Evolutionary conservation across 441 rosid genomes (phyloP).

Genomic region (Croton laevigatus): DNA sequence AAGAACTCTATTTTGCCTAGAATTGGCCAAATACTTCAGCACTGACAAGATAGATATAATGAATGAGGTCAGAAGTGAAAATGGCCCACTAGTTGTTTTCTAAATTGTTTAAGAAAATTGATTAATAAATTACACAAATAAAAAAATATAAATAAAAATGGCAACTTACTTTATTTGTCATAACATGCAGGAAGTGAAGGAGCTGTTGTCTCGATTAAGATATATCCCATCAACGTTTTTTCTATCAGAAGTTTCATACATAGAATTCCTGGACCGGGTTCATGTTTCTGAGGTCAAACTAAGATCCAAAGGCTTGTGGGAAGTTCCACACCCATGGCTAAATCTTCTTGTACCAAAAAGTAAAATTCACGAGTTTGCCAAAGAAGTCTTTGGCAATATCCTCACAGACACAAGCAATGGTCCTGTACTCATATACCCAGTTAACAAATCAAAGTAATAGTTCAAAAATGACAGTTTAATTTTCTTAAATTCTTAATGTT

Average conservation of each 20-base stretch:
- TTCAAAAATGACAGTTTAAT: neutral
- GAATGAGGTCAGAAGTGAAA: conserved; percentile 48
- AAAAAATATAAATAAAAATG: neutral
- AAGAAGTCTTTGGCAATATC: conserved; percentile 71
- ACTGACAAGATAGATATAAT: conserved; percentile 32
- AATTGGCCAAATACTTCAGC: conserved; percentile 74
- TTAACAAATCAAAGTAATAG: conserved; percentile 80
- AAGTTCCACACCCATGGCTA: conserved; percentile 98
- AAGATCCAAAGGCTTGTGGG: conserved; percentile 86
- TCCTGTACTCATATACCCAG: conserved; percentile 89
- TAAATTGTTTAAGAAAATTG: conserved; percentile 1
- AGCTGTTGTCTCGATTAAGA: conserved; percentile 52
- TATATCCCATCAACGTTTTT: conserved; percentile 74
- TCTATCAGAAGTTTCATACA: conserved; percentile 66
- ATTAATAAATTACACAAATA: conserved; percentile 4
- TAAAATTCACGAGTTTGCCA: conserved; percentile 62
- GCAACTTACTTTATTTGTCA: conserved; percentile 17
- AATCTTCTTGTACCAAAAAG: conserved; percentile 85
- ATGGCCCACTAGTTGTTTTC: conserved; percentile 16
- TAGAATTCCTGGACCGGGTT: conserved; percentile 87
- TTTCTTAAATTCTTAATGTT: conserved; percentile 1
- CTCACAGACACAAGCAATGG: conserved; percentile 89
- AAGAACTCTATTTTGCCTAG: conserved; percentile 74
- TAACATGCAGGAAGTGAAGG: conserved; percentile 61
- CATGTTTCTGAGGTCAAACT: conserved; percentile 79